Base-by-base conservation (phyloP, 495 filamentous ascomycete genomes). In the Xanthoparmelia taractica region DNA sequence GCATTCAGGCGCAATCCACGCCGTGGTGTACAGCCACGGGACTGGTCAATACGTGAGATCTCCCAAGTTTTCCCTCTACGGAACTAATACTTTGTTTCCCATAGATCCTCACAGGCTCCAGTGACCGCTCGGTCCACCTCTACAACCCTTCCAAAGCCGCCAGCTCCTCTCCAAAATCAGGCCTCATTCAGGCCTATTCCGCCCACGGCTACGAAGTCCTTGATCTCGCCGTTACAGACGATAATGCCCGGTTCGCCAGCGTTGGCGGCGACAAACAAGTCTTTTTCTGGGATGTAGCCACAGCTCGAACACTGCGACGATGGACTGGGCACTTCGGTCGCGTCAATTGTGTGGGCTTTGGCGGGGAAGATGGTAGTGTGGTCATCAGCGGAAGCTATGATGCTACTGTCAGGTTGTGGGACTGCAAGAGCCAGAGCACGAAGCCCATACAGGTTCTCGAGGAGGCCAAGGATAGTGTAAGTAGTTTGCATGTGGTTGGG, bases 171-270 rank as follows among this genome's bases (percentile, higher is more conserved):
- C 76, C 77, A 29, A 65, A 69, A 61, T 79, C 71, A 13, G 69
- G 73, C 23, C 86, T 90, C 0, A 87, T 97, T 74, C 91, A 96
- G 72, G 86, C 84, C 54, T 97, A 95, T 78, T 76, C 87, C 60
- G 88, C 89, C 4, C 94, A 98, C 78, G 90, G 89, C 67, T 92
- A 97, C 81, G 86, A 87, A 52, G 87, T 98, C 48, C 87, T 96
- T 64, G 87, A 88, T 63, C 76, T 98, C 48, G 79, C 82, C 65
- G 86, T 96, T 57, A 75, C 84, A n/a, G 65, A 72, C 54, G 85
- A 88, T 75, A 98, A 98, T 79, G 80, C 87, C 57, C 82, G 82
- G 37, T 96, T 97, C 72, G 84, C 84, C 29, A 89, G 84, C 48
- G 83, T 85, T 4, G 94, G 94, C 71, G 94, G 95, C 50, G 94